These are phyloP conservation scores for Mariannaea elegans DNA, from an alignment of 2,329 filamentous ascomycete genomes.

Conservation along the genomic window DNA sequence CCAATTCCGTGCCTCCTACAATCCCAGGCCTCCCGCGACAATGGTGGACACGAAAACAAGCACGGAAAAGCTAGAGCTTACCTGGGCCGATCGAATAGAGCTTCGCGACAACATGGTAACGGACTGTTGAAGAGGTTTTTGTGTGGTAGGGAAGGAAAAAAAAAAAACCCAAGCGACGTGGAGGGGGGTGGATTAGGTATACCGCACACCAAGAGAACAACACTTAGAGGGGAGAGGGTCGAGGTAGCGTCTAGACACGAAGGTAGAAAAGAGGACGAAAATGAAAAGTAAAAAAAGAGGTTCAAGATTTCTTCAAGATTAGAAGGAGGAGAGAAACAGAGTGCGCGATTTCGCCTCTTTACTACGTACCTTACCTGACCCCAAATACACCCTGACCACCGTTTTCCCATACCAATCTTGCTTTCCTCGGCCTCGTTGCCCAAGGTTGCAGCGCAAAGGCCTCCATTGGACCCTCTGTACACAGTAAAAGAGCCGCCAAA, in stretches of 20 bases:
- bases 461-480: conserved; percentile 1
- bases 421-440: conserved; percentile 5
- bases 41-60: conserved; percentile 12
- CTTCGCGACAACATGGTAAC: conserved; percentile 67
- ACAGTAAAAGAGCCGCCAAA: background rate
- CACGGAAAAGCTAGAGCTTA: conserved; percentile 48
- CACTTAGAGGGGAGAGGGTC: conserved; percentile 14
- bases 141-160: conserved; percentile 22
- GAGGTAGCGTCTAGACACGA: background rate
- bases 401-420: conserved; percentile 4
- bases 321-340: conserved; percentile 11
- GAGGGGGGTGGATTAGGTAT: conserved; percentile 7
- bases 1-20: background rate
- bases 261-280: conserved; percentile 15
- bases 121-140: conserved; percentile 18
- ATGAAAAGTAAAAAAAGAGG: conserved; percentile 27
- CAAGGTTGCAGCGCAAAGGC: conserved; percentile 26
- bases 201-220: conserved; percentile 15
- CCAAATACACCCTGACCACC: background rate
- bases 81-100: conserved; percentile 66
- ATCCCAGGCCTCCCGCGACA: background rate
- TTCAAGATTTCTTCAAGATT: conserved; percentile 3
- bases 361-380: conserved; percentile 3
- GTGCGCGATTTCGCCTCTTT: conserved; percentile 38
- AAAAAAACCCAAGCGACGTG: conserved; percentile 14